Percentiles rank a stretch among this genome's conserved stretches.
These are phyloP conservation scores for Leersia perrieri DNA, from an alignment of 176 grass and related monocot species.

Conservation along the genomic window DNA sequence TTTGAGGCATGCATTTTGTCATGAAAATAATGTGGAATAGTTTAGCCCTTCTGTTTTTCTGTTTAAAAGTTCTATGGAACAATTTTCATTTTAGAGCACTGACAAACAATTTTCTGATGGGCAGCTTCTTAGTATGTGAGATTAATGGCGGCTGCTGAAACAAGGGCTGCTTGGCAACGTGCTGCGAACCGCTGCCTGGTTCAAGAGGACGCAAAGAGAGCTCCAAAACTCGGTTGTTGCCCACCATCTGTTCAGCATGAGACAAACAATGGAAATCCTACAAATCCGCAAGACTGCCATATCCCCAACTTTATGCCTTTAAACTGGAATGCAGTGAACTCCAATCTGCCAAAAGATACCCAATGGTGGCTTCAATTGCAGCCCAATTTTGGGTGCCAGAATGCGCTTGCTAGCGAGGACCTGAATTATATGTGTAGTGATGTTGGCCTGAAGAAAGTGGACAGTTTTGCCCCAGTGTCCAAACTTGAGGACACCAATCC, in stretches of 20 bases:
- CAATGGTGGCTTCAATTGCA: slow-evolving; percentile 93
- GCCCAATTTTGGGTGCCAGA: slow-evolving; percentile 64
- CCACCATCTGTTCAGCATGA: slow-evolving; percentile 34
- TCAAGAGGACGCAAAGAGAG: slow-evolving; percentile 93
- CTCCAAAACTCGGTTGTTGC: slow-evolving; percentile 71
- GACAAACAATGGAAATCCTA: slow-evolving; percentile 10
- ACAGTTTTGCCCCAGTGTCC: slow-evolving; percentile 9
- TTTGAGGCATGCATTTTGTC: background rate
- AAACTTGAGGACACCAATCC: slow-evolving; percentile 26
- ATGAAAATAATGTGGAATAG: background rate
- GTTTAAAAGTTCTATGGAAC: background rate
- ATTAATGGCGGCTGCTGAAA: slow-evolving; percentile 91
- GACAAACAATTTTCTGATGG: background rate
- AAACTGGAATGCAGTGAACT: slow-evolving; percentile 63
- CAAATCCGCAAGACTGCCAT: slow-evolving; percentile 35
- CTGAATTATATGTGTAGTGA: slow-evolving; percentile 33
- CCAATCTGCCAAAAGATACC: slow-evolving; percentile 52
- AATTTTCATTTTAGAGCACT: background rate
- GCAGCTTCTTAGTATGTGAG: slow-evolving; percentile 34
- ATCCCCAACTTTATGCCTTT: slow-evolving; percentile 55
- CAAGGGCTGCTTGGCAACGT: slow-evolving; percentile 91
- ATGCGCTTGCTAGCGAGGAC: slow-evolving; percentile 41
- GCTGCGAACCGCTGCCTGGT: slow-evolving; percentile 78
- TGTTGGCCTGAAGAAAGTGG: slow-evolving; percentile 28
- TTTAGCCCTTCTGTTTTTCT: background rate